Conservation (phyloP, 352 stramenopile genomes). For the Pythium monospermum region DNA sequence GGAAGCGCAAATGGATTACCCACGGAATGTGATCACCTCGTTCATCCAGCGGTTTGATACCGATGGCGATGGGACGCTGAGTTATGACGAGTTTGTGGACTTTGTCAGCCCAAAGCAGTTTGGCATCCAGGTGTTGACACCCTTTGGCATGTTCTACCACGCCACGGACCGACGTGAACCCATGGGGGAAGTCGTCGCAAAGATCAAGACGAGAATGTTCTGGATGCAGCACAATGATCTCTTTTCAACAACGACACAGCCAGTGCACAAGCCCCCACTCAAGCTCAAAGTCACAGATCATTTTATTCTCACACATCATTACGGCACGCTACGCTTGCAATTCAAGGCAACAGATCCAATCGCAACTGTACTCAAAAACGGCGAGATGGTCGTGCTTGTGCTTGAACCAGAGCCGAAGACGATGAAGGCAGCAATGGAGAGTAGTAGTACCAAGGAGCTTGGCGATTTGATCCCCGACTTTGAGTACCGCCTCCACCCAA, state of each 20-base stretch:
- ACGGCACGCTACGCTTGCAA: slow-evolving; percentile 24
- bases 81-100: slow-evolving; percentile 41
- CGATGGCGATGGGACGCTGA: slow-evolving; percentile 36
- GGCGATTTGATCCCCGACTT: slow-evolving; percentile 8
- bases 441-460: too few relatives aligned
- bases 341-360: slow-evolving; percentile 23
- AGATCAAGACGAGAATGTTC: slow-evolving; percentile 44
- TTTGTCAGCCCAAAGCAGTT: slow-evolving; percentile 41
- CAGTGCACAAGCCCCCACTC: slow-evolving; percentile 1
- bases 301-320: slow-evolving; percentile 34
- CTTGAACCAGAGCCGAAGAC: not conserved
- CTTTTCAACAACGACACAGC: slow-evolving; percentile 11
- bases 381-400: slow-evolving; percentile 39
- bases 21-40: slow-evolving; percentile 21
- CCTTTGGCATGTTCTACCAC: slow-evolving; percentile 45
- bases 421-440: not conserved
- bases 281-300: slow-evolving; percentile 36
- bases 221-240: slow-evolving; percentile 59
- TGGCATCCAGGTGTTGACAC: slow-evolving; percentile 37
- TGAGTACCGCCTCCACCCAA: slow-evolving; percentile 19
- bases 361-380: slow-evolving; percentile 25
- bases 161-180: slow-evolving; percentile 18
- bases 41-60: slow-evolving; percentile 46
- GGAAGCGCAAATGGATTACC: slow-evolving; percentile 29
- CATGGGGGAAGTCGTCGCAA: slow-evolving; percentile 29